Evolutionary conservation across 2,329 filamentous ascomycete genomes (phyloP), one percentile per base, ranked within the genome.

Genomic region (Clathrospora elynae): DNA sequence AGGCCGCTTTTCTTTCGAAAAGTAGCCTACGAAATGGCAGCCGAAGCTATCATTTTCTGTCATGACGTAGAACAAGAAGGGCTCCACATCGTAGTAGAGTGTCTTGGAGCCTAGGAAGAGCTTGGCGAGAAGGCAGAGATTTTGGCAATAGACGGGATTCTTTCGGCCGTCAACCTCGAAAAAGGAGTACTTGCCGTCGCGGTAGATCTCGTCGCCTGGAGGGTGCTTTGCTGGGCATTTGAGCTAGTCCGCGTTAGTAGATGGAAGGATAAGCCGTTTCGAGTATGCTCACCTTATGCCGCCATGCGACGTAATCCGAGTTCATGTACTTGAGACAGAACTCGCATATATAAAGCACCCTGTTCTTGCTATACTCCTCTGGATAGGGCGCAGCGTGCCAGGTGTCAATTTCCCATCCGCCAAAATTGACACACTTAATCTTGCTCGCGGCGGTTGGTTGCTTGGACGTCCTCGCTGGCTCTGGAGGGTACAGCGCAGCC

Each of bases 311-410:
- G 62, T 95, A 97, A 68, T 96, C 92, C 12, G 93, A 97, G 71
- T 95, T 96, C 90, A 99, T 96, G 74, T 99, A 99, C 73, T 97
- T 99, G 47, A 99, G 78, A 68, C 93, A 99, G 71, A 97, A 99
- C 70, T 99, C 95, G 78, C 93, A 99, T 52, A 99, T 97, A 72
- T 96, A 97, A n/a, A 99, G 80, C 24, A 96, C 88, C 19, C 89
- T 86, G 66, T 99, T 97, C 53, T 92, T 85, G 68, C 90, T 97
- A 75, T 99, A 99, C 72, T 99, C 93, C 67, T 96, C 93, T 0
- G 93, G 93, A 67, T 99, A 99, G 9, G 93, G 95, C 25, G 93
- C 93, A 19, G 93, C 92, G 72, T 99, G 96, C 91, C 93, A 97
- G 3, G 93, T 99, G 67, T 99, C 93, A 59, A 99, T 99, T 70